These are phyloP conservation scores for Beverwykella pulmonaria DNA, from an alignment of 495 filamentous ascomycete species.

Conservation along the genomic window DNA sequence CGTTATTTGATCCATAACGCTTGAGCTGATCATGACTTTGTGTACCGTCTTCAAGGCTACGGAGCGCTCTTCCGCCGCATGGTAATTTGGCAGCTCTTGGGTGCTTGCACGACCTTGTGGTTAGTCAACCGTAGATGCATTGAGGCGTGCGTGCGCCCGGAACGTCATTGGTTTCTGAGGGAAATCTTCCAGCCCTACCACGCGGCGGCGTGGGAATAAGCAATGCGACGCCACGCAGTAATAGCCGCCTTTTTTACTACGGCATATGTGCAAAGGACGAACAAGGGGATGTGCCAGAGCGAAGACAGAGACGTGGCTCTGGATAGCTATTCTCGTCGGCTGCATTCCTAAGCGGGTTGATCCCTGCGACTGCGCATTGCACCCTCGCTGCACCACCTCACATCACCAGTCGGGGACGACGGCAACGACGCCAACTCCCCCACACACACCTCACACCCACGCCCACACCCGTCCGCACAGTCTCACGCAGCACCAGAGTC, in stretches of 20 bases:
- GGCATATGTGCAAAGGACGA: background rate
- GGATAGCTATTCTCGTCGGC: background rate
- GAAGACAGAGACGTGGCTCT: background rate
- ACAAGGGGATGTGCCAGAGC: background rate
- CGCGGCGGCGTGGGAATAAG: background rate
- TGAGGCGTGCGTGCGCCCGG: background rate
- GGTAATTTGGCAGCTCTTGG: background rate
- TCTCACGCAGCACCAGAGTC: background rate
- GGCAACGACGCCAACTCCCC: background rate
- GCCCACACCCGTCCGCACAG: background rate
- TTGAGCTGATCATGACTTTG: too few species aligned
- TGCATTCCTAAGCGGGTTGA: background rate
- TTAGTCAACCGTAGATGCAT: background rate
- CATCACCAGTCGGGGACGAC: background rate
- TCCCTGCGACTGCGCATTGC: background rate
- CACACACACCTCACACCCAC: background rate
- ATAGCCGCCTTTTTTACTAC: background rate
- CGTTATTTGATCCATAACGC: too few species aligned
- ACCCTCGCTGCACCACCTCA: background rate
- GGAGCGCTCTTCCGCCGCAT: background rate
- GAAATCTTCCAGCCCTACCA: constrained; percentile 6
- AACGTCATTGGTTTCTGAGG: constrained; percentile 17
- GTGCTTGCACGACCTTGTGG: background rate
- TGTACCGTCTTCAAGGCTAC: too few species aligned
- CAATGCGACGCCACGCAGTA: background rate